These are phyloP conservation scores for Lasiodiplodia hormozganensis DNA, from an alignment of 2,329 filamentous ascomycete genomes.

Conservation along the genomic window DNA sequence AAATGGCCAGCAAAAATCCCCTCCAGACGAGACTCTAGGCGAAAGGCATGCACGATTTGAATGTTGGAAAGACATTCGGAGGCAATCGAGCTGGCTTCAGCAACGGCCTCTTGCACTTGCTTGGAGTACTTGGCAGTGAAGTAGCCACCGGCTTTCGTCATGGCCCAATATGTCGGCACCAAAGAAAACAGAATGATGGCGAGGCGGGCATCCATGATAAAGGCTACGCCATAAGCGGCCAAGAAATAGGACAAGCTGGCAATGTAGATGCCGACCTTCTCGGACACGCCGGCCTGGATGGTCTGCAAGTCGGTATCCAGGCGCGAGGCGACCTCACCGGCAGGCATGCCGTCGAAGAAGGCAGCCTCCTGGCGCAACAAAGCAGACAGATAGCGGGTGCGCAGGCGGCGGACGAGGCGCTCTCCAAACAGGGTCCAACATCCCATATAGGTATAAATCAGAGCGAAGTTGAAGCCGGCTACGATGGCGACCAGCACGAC, in stretches of 20 bases:
- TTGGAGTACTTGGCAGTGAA: conserved; percentile 18
- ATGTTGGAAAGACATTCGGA: conserved; percentile 20
- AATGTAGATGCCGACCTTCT: conserved; percentile 24
- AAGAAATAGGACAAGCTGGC: conserved; percentile 22
- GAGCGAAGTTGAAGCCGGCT: conserved; percentile 13
- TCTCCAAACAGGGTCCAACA: conserved; percentile 27
- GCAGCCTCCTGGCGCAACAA: conserved; percentile 16
- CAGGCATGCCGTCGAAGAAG: conserved; percentile 15
- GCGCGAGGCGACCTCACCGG: conserved; percentile 11
- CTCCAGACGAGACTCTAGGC: conserved; percentile 11
- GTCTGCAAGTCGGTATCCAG: conserved; percentile 18
- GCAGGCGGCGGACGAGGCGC: conserved; percentile 13
- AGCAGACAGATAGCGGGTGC: conserved; percentile 6
- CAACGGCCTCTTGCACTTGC: conserved; percentile 7
- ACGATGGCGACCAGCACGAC: conserved; percentile 11
- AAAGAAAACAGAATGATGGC: conserved; percentile 51
- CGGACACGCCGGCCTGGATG: conserved; percentile 24
- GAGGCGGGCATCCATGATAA: conserved; percentile 15
- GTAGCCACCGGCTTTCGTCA: conserved; percentile 42
- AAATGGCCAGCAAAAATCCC: conserved; percentile 17
- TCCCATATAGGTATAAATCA: conserved; percentile 19
- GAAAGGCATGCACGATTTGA: conserved; percentile 19
- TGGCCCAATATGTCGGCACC: conserved; percentile 71
- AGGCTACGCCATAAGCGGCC: conserved; percentile 21
- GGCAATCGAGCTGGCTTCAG: conserved; percentile 19